Evolutionary conservation across 768 basidiomycete genomes (phyloP), one percentile per base, ranked within the genome.

Genomic region (Gymnopilus junonius): DNA sequence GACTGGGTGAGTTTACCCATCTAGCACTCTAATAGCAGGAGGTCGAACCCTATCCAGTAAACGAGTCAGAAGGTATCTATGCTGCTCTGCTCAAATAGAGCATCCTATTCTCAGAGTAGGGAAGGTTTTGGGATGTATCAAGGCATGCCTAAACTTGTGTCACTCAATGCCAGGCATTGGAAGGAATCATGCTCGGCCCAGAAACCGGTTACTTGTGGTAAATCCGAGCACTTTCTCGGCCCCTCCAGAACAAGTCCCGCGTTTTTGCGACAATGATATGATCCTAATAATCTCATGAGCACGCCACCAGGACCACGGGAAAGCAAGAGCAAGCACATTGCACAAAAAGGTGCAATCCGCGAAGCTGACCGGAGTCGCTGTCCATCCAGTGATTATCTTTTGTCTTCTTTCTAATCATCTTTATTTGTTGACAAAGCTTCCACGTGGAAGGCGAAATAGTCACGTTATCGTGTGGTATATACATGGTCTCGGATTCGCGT

Each of bases 381-480:
- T 37, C n/a, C n/a, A n/a, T n/a, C n/a, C n/a, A n/a, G n/a, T n/a
- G n/a, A n/a, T n/a, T n/a, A n/a, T n/a, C n/a, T n/a, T n/a, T 48
- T 48, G 20, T 51, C 48, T 31, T 43, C 63, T 55, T 64, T 46
- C 29, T 50, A 34, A 55, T 20, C 27, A 48, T 37, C 42, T n/a
- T n/a, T n/a, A n/a, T n/a, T n/a, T n/a, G n/a, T 54, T 64, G 42
- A 64, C 58, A 53, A 63, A 63, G 29, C 43, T 20, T 20, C 29
- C 55, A 61, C 59, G 56, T 65, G 59, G 10, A 39, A 20, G 43
- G 20, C 11, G 6, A 43, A 29, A 5, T 2, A 23, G 32, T 65
- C 60, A 65, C 60, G 64, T 59, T 65, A 62, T 48, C 64, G 51
- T 45, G 43, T 37, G 58, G 45, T 58, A 55, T 63, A 32, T 60